Evolutionary conservation across 352 stramenopile genomes (phyloP).

Genomic region (Globisporangium yorkense): DNA sequence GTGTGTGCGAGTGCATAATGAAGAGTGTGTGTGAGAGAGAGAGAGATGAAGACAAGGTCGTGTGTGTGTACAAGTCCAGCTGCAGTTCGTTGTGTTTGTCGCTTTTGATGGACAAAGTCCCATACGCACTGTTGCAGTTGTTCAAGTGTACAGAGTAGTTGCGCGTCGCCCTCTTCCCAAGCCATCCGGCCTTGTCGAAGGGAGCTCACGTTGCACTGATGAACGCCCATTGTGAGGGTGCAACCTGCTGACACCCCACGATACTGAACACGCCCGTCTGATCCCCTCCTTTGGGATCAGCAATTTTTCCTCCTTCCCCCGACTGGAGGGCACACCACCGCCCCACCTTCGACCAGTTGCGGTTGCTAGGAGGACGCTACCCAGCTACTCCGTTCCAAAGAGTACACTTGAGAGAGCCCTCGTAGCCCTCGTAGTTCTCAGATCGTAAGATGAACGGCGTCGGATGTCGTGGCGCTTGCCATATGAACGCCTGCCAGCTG

Average conservation of each 20-base stretch:
- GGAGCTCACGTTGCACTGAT: conserved; percentile 63
- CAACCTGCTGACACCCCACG: conserved; percentile 73
- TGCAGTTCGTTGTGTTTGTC: background rate
- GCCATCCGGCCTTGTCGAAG: conserved; percentile 68
- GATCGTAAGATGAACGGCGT: too few species aligned
- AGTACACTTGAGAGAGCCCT: too few species aligned
- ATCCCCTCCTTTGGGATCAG: conserved; percentile 33
- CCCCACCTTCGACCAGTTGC: too few species aligned
- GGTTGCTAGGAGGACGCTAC: too few species aligned
- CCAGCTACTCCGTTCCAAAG: too few species aligned
- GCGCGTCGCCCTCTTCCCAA: background rate
- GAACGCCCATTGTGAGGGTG: conserved; percentile 64
- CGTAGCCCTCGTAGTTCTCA: too few species aligned
- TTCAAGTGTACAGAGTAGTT: conserved; percentile 14
- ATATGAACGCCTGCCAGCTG: background rate
- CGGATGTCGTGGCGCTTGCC: background rate
- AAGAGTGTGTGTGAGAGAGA: background rate
- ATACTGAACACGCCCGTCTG: conserved; percentile 68
- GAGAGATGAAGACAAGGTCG: background rate
- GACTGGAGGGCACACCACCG: conserved; percentile 4
- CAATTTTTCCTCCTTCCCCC: conserved; percentile 53
- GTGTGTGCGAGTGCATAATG: too few species aligned
- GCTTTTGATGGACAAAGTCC: conserved; percentile 5
- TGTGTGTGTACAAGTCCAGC: background rate
- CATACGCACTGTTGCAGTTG: conserved; percentile 27